Evolutionary conservation across 257 asterid species (phyloP), one percentile per base, ranked within the genome.

Genomic region (Scutellaria minor): DNA sequence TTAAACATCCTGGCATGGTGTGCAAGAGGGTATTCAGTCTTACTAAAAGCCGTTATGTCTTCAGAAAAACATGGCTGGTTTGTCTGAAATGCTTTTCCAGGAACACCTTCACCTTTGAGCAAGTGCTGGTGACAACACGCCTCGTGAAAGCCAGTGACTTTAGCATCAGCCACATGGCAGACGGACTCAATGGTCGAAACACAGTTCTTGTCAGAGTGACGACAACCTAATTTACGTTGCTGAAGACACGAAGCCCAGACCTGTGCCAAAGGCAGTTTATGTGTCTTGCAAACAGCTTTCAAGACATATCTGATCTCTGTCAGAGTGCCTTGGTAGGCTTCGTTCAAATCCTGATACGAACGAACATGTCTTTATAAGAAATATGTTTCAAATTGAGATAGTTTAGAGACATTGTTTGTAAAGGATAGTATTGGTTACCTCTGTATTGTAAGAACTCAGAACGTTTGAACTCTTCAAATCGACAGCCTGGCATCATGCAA

Each of bases 61-160:
- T 82, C 79, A 0, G 93, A 75, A 45, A 88, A 90, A 71, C 97
- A 88, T 12, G 96, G 91, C 64, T 85, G 91, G 52, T 90, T 88
- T 20, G 93, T 88, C 24, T 71, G 78, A 77, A 90, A 90, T 20
- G 97, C 91, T 80, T 84, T 84, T 20, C 97, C 97, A 9, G 85
- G 85, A 78, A 90, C 71, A 27, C 97, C 97, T 81, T 90, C 96
- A n/a, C 93, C 97, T 83, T 85, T 87, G 59, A 90, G 93, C 82
- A 90, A 80, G 81, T 90, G 97, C 70, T 90, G 81, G 81, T 80
- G 89, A 4, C 96, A 86, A 62, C 97, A 90, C 0, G 93, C 96
- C 75, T 78, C 87, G 8, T 90, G 97, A 75, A 90, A 90, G 67
- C 82, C 85, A 15, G 62, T 48, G 42, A 85, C 89, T 48, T 71